A percentile compares a stretch with the other conserved stretches of the same genome.
Conservation (phyloP, 1,284 basidiomycete species). For the Ustilago shanxiensis region DNA sequence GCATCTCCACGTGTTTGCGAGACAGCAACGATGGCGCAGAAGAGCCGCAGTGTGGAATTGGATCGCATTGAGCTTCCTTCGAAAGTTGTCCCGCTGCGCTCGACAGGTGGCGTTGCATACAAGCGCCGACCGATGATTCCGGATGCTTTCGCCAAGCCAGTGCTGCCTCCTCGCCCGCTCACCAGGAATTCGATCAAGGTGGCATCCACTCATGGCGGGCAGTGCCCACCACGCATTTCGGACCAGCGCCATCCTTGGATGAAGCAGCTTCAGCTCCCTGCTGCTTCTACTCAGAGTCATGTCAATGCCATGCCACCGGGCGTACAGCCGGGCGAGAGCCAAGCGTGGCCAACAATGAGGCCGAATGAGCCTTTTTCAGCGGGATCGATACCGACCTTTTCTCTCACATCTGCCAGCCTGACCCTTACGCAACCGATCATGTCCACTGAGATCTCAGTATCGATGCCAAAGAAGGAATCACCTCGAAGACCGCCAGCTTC, state of each 20-base stretch:
- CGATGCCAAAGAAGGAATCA: background rate
- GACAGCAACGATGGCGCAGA: constrained; percentile 6
- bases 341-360: constrained; percentile 26
- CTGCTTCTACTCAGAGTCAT: background rate
- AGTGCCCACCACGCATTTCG: constrained; percentile 37
- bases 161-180: background rate
- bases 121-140: constrained; percentile 41
- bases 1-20: constrained; percentile 26
- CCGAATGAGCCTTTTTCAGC: constrained; percentile 1
- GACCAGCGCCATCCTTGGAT: constrained; percentile 46
- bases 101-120: background rate
- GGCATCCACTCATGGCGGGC: background rate
- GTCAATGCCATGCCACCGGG: background rate
- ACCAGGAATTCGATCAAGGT: background rate
- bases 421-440: constrained; percentile 1
- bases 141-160: constrained; percentile 18
- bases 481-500: constrained; percentile 37
- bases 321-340: background rate
- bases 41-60: constrained; percentile 38
- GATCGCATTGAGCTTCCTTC: constrained; percentile 32
- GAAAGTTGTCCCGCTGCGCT: constrained; percentile 29
- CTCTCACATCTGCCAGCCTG: constrained; percentile 25
- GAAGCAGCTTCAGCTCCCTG: constrained; percentile 39
- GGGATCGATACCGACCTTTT: constrained; percentile 10
- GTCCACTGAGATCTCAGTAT: background rate